These are phyloP conservation scores for Talaromyces sp. DNA, from an alignment of 2,329 filamentous ascomycete species.

Conservation along the genomic window DNA sequence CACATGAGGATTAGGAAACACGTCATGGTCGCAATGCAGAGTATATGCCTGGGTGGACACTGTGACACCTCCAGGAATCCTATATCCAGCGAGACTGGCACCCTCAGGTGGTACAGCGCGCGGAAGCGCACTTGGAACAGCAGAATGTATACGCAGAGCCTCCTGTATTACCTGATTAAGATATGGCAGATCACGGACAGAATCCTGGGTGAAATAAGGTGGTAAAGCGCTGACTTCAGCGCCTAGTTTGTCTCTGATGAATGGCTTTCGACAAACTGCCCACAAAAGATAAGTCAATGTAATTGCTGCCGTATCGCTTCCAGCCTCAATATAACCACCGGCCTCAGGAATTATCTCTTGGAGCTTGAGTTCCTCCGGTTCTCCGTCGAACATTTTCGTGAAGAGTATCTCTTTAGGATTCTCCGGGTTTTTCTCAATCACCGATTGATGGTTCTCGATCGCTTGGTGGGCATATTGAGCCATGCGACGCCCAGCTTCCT, in stretches of 20 bases:
- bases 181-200: conserved; percentile 51
- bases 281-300: conserved; percentile 50
- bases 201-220: conserved; percentile 38
- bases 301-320: conserved; percentile 52
- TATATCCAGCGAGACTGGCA: conserved; percentile 37
- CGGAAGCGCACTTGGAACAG: conserved; percentile 56
- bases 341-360: conserved; percentile 43
- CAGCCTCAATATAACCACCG: conserved; percentile 47
- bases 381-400: conserved; percentile 35
- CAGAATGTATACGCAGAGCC: conserved; percentile 55
- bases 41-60: conserved; percentile 52
- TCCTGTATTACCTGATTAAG: conserved; percentile 59
- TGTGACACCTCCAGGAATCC: conserved; percentile 51
- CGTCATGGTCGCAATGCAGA: conserved; percentile 50
- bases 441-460: conserved; percentile 24
- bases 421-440: conserved; percentile 20
- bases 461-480: conserved; percentile 25
- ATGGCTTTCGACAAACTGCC: conserved; percentile 25
- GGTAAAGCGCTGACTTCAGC: conserved; percentile 42
- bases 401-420: conserved; percentile 36
- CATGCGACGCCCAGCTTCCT: conserved; percentile 22
- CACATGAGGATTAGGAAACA: conserved; percentile 19
- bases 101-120: conserved; percentile 48
- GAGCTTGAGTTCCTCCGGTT: conserved; percentile 23
- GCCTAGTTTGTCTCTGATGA: conserved; percentile 45